Evolutionary conservation across 2,329 filamentous ascomycete species (phyloP).

Genomic region (Colletotrichum navitas): DNA sequence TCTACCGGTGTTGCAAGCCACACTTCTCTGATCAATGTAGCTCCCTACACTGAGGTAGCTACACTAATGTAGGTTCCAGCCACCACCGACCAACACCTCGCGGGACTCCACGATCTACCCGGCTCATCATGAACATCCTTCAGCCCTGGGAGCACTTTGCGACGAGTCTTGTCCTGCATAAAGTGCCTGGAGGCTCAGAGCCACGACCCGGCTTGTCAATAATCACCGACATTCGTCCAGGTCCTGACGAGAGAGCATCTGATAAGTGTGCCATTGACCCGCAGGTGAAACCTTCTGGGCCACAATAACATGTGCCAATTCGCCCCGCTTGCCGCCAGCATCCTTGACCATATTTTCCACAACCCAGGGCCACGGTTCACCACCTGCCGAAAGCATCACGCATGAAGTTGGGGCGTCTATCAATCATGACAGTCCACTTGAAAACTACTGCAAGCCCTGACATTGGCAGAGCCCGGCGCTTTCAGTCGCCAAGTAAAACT

Average conservation of each 20-base stretch:
- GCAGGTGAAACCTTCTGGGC: neutral
- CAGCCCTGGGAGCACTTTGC: neutral
- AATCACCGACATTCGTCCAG: neutral
- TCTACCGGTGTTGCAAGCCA: neutral
- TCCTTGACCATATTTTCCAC: neutral
- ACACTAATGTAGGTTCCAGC: neutral
- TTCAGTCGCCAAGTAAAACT: no score
- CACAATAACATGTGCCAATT: neutral
- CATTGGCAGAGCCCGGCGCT: neutral
- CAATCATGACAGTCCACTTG: neutral
- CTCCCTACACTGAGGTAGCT: neutral
- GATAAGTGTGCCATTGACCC: neutral
- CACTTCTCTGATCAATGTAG: neutral
- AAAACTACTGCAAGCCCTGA: no score
- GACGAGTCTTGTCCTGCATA: neutral
- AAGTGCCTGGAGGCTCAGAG: neutral
- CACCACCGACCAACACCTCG: neutral
- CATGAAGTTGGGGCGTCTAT: neutral
- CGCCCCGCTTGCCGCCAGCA: no score
- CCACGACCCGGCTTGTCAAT: neutral
- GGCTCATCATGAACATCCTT: neutral
- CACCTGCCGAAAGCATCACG: neutral
- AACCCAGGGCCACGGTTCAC: neutral
- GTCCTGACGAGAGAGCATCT: neutral
- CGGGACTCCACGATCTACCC: slow-evolving; percentile 11